Evolutionary conservation across 495 filamentous ascomycete species (phyloP), one percentile per base, ranked within the genome.

Genomic region (Apodospora peruviana): DNA sequence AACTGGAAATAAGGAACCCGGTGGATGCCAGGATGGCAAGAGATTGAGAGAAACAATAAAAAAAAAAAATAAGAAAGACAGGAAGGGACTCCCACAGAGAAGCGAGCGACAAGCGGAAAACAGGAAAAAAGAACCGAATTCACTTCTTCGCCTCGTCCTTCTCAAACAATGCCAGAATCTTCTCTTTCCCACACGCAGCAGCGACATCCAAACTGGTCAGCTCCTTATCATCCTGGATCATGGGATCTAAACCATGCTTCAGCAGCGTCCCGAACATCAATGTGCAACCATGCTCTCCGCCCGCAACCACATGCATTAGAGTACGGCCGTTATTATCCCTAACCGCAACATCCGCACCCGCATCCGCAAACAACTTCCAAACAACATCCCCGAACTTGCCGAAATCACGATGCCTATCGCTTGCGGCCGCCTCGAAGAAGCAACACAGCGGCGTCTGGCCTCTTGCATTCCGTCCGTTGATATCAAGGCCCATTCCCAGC

Each of bases 371-470:
- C 8, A 56, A 8, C 16, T 39, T 3, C 43, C 38, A 43, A 2
- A 18, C 23, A 1, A 16, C n/a, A 2, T 47, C 32, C 25, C 48
- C 43, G 10, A 2, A 10, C n/a, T 14, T 43, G 8, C 20, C 3
- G 7, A n/a, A 9, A 27, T 22, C 40, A 2, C 16, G 14, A 5
- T n/a, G 32, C 25, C 7, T 19, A 17, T 11, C 19, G 12, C 10
- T 27, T n/a, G 7, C n/a, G 9, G 16, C 3, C 12, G 21, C 37
- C 21, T 23, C 19, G 14, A 64, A 36, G 32, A 52, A 59, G 9
- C 23, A 20, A 45, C 68, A 72, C 8, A 70, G 35, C 2, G 65
- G 59, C 10, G 69, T 65, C 40, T 65, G 56, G 12, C 63, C 63
- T 12, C 23, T 32, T 7, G 38, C 34, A 35, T 72, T 62, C 9